A percentile compares a stretch with the other conserved stretches of the same genome.
These are phyloP conservation scores for Plasmodium inui DNA, from an alignment of 169 alveolate species.

Conservation along the genomic window DNA sequence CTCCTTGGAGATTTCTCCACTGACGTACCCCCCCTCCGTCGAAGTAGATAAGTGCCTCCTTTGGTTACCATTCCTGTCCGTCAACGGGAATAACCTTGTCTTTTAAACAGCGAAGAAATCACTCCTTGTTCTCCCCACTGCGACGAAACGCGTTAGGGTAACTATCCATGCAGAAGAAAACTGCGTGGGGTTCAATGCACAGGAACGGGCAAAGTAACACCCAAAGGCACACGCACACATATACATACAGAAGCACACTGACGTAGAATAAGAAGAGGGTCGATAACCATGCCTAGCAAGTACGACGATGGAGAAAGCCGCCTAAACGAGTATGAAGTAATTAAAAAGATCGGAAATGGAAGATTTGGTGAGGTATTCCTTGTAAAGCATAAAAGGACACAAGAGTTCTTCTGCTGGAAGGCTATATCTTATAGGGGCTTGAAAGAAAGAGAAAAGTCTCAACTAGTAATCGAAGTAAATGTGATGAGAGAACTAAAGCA, in stretches of 20 bases:
- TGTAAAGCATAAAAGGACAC: conserved; percentile 88
- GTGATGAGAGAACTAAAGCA: conserved; percentile 95
- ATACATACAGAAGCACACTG: too few relatives aligned
- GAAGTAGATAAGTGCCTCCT: background rate
- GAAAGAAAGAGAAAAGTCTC: conserved; percentile 95
- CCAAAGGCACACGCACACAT: background rate
- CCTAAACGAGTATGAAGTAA: conserved; percentile 86
- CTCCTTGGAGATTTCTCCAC: background rate
- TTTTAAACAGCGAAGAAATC: too few relatives aligned
- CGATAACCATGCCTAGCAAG: conserved; percentile 53
- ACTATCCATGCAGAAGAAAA: background rate
- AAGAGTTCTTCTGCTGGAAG: conserved; percentile 95
- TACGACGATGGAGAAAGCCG: conserved; percentile 83
- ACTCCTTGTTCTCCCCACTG: background rate
- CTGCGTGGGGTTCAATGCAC: background rate
- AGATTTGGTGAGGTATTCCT: conserved; percentile 93
- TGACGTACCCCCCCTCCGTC: background rate
- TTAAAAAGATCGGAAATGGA: conserved; percentile 90
- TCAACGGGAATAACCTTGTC: background rate
- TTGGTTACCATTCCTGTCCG: background rate
- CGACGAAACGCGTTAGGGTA: background rate
- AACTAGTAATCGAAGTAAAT: conserved; percentile 96
- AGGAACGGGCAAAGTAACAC: too few relatives aligned
- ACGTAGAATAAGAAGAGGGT: background rate
- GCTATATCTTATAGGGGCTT: conserved; percentile 95